phyloP scores from a whole-genome alignment of 2,329 filamentous ascomycete genomes.

The Microdochium bolleyi region DNA sequence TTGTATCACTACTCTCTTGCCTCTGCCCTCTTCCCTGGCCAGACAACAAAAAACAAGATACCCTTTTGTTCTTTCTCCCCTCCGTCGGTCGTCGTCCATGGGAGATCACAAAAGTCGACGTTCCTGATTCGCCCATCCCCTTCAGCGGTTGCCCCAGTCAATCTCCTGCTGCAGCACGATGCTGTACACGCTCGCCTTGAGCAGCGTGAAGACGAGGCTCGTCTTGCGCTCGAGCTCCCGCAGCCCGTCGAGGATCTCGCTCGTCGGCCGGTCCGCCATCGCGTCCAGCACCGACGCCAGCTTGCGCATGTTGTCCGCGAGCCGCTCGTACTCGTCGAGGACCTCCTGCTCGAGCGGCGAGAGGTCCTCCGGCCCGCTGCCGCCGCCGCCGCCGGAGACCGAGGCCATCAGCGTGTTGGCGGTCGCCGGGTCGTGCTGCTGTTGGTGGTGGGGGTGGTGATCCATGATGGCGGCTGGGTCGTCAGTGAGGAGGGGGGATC shows the following conservation, averaged over 20 bases:
- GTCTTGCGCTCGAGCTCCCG: conserved; percentile 90
- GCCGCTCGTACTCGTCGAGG: conserved; percentile 81
- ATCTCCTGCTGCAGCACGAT: conserved; percentile 98
- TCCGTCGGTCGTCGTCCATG: too few species aligned
- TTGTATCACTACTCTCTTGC: too few species aligned
- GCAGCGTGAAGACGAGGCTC: conserved; percentile 84
- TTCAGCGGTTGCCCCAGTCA: conserved; percentile 52
- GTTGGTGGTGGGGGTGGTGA: too few species aligned
- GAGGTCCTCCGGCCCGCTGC: conserved; percentile 42
- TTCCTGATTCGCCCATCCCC: too few species aligned
- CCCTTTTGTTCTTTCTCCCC: too few species aligned
- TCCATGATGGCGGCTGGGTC: too few species aligned
- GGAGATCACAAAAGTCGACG: too few species aligned
- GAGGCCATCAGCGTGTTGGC: too few species aligned
- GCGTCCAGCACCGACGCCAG: conserved; percentile 52
- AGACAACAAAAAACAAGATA: too few species aligned
- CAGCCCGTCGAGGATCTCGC: conserved; percentile 78
- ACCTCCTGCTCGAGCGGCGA: conserved; percentile 86
- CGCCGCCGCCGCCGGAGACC: conserved; percentile 5
- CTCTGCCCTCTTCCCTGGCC: too few species aligned
- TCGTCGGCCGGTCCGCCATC: conserved; percentile 63
- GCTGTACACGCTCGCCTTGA: conserved; percentile 97
- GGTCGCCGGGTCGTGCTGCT: too few species aligned
- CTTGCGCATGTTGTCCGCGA: conserved; percentile 87
- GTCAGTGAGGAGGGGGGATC: too few species aligned